Base-by-base conservation (phyloP, 164 flowering plant genomes). In the Stephania japonica region DNA sequence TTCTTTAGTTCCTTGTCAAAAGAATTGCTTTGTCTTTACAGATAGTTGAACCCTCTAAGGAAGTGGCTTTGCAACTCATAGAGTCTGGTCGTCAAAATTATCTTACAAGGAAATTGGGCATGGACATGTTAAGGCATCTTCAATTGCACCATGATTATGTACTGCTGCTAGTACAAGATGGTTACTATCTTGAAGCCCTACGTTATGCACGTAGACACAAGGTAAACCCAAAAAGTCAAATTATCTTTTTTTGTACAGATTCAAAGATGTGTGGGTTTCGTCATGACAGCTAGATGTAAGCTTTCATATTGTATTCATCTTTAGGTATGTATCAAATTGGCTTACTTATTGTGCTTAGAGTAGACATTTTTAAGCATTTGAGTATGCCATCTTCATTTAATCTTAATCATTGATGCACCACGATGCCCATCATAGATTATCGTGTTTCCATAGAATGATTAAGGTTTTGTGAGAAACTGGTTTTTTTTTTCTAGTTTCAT, bases 31-130 rank as follows among this genome's bases (percentile, higher is more conserved):
- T 68, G 6, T 50, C 65, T 32, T 14, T 73, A 75, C 90, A 95
- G 99, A 89, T 95, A 70, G 75, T 95, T 73, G 99, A 95, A 76
- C 97, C 97, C 43, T 93, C 99, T 24, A 93, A 87, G 83, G 98
- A 95, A 83, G 38, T 32, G 38, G 38, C 38, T 32, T 32, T 32
- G 73, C 99, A 93, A 80, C 91, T 95, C 56, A 75, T 93, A 42
- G 98, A 88, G 70, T 89, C 91, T 27, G 99, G 99, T 70, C 86
- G 90, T 25, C 88, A 88, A 70, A 85, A 91, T 80, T 66, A 62
- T 7, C 87, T 78, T 61, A 89, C 86, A 27, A 83, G 38, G 38
- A 32, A 32, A 32, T 32, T 32, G 38, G 38, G 38, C 4, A 75
- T 89, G 53, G 97, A 89, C 78, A 95, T 95, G 98, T 85, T 95